Conservation (phyloP, 2,329 filamentous ascomycete species). For the Chrysoporthe austroafricana region DNA sequence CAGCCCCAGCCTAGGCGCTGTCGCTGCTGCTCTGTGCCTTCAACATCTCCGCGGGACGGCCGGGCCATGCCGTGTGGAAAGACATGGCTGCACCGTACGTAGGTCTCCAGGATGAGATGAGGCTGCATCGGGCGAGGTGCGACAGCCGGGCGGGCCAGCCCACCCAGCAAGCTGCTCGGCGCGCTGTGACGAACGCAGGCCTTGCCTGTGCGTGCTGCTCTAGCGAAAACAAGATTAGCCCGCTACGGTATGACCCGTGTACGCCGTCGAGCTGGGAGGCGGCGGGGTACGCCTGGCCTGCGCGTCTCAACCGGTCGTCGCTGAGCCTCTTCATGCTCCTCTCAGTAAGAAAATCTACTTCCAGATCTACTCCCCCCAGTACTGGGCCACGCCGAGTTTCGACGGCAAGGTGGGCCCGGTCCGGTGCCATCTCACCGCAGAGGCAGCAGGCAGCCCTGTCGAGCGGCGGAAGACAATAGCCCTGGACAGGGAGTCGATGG, state of each 20-base stretch:
- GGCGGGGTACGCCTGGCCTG: not conserved
- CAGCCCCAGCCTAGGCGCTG: not conserved
- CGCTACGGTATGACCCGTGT: not conserved
- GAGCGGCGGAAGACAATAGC: not conserved
- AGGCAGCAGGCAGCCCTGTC: not conserved
- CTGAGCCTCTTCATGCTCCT: not conserved
- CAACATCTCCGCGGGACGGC: slow-evolving; percentile 2
- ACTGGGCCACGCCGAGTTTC: not conserved
- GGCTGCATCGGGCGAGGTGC: not conserved
- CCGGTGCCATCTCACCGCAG: not conserved
- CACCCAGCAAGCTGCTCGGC: not conserved
- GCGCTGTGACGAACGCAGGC: not conserved
- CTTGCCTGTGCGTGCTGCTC: not conserved
- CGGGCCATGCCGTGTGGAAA: slow-evolving; percentile 19
- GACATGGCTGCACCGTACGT: not conserved
- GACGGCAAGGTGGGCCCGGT: not conserved
- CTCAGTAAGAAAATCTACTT: not conserved
- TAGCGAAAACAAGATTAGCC: not conserved
- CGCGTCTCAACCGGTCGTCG: not conserved
- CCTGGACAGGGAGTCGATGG: not conserved
- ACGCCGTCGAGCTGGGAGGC: not conserved
- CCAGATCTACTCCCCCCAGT: not conserved
- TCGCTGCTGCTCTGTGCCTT: not conserved
- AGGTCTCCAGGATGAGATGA: not conserved
- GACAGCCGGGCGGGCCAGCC: not conserved